A percentile compares a stretch with the other conserved stretches of the same genome.
Evolutionary conservation across 345 rosid species (phyloP).

Genomic region (Murraya koenigii): DNA sequence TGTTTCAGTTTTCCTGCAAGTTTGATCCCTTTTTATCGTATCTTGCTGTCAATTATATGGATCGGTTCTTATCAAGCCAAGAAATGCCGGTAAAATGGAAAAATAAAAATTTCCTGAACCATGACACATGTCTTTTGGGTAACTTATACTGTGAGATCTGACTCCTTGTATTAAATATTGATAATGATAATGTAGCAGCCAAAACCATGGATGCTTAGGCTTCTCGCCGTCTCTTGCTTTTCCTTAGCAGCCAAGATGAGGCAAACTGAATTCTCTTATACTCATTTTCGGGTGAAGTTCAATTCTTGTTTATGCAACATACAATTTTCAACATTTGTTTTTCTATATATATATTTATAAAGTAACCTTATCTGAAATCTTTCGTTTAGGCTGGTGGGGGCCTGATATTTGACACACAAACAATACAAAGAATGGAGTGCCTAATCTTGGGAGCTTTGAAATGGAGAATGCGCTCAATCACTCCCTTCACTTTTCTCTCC

Average conservation of each 20-base stretch:
- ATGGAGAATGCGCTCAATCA: slow-evolving; percentile 92
- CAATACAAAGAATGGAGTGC: slow-evolving; percentile 67
- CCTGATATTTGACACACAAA: slow-evolving; percentile 47
- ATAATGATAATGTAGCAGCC: slow-evolving; percentile 30
- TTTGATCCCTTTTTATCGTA: slow-evolving; percentile 50
- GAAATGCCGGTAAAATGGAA: slow-evolving; percentile 44
- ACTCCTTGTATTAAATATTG: not conserved
- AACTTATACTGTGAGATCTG: not conserved
- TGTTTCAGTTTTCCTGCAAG: slow-evolving; percentile 36
- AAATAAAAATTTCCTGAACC: not conserved
- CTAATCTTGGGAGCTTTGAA: slow-evolving; percentile 69
- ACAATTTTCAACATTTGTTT: not conserved
- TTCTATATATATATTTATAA: no score
- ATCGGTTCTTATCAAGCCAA: slow-evolving; percentile 69
- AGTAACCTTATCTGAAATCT: not conserved
- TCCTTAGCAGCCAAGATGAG: slow-evolving; percentile 78
- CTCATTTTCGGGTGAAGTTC: slow-evolving; percentile 46
- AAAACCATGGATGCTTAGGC: slow-evolving; percentile 61
- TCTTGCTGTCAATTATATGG: slow-evolving; percentile 80
- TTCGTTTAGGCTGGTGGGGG: slow-evolving; percentile 38
- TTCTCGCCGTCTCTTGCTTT: slow-evolving; percentile 65
- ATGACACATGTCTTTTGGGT: not conserved
- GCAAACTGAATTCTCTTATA: slow-evolving; percentile 40
- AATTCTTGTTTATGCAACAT: not conserved
- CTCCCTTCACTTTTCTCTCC: slow-evolving; percentile 73